Percentiles rank a stretch among this genome's conserved stretches.
phyloP scores from a whole-genome alignment of 2,329 filamentous ascomycete genomes.

The Penicillium freii region DNA sequence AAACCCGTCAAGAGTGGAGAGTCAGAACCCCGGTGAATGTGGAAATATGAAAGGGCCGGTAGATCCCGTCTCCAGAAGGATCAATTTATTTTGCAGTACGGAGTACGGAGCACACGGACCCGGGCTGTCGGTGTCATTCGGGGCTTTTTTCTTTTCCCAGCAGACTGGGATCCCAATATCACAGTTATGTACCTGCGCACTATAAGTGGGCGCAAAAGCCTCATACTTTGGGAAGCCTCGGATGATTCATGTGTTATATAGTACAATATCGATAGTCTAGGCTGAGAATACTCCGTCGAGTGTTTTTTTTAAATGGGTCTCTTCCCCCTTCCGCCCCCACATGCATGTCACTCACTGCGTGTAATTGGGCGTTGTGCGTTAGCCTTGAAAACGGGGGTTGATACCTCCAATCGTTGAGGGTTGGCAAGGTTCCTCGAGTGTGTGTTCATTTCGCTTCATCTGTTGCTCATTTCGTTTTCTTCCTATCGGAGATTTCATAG shows the following conservation, averaged over 20 bases:
- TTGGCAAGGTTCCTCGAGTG: not conserved
- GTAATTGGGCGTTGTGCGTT: not conserved
- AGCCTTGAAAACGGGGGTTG: not conserved
- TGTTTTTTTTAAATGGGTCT: not conserved
- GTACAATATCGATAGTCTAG: not conserved
- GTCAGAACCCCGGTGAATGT: not conserved
- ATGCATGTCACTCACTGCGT: constrained; percentile 4
- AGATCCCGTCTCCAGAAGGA: constrained; percentile 5
- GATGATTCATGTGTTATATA: not conserved
- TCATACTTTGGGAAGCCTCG: not conserved
- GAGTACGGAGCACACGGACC: not conserved
- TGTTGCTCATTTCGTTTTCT: not conserved
- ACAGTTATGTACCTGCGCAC: not conserved
- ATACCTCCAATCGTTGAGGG: not conserved
- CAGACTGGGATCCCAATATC: not conserved
- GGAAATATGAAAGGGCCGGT: constrained; percentile 9
- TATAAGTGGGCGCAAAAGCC: not conserved
- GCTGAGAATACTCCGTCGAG: not conserved
- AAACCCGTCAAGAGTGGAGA: not conserved
- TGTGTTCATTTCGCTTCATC: not conserved
- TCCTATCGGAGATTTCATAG: not conserved
- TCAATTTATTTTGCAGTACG: not conserved
- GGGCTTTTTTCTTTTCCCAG: not conserved
- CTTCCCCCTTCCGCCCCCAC: not conserved
- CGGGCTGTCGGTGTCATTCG: not conserved